Base-by-base conservation (phyloP, 495 filamentous ascomycete genomes). In the Penicillium subrubescens region DNA sequence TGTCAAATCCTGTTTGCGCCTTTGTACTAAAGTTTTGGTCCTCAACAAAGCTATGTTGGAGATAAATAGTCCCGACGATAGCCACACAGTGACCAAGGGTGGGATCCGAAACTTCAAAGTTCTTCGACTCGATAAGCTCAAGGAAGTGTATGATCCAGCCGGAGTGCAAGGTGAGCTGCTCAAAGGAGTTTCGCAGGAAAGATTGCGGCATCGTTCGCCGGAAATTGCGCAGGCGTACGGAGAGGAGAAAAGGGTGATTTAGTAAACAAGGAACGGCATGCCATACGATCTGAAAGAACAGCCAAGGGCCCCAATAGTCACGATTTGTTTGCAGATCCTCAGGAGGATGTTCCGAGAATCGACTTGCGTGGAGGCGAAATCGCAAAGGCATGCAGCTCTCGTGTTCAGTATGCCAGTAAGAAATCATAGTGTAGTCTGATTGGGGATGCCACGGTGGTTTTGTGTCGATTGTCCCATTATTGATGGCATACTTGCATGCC, bases 221-320 rank as follows among this genome's bases (percentile, higher is more conserved):
- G 56, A 80, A 78, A 19, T 75, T 81, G 27, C 75, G 66, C 17
- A 82, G 67, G 17, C 80, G 70, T 57, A 81, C 69, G 10, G 78
- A 80, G 8, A 82, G 62, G 10, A 82, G 68, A 43, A 82, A 75
- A 1, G 80, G 79, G 57, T 82, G 80, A 50, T 81, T 81, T 14
- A 81, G 62, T 2, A 82, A 53, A 59, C 75, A 79, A 4, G 78
- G 73, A 19, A 80, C 77, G 3, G 80, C 74, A 65, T 79, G 78
- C 67, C 75, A 82, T 1, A 74, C 63, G 5, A 81, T 67, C 59
- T 82, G 80, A 25, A 78, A 70, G 46, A 79, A 80, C 10, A 82
- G 60, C 77, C 78, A 82, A 12, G 80, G 79, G 0, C 73, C 74
- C 79, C 80, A 82, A 58, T 80, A 81, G 37, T 77, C 74, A 4